These are phyloP conservation scores for Flaveria sonorensis DNA, from an alignment of 129 eudicot genomes.

Conservation along the genomic window DNA sequence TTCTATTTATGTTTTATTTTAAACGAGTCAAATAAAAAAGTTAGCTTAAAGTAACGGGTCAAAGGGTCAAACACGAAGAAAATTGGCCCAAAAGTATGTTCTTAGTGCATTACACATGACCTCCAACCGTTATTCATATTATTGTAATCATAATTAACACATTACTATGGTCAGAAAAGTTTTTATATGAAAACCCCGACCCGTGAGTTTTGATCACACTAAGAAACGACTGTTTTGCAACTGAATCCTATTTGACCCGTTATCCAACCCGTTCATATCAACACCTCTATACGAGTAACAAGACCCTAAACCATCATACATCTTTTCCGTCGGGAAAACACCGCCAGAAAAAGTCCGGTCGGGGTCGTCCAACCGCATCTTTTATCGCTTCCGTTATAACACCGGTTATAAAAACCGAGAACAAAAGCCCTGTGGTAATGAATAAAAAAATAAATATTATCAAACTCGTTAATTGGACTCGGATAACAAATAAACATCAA, in stretches of 20 bases:
- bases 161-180: neutral
- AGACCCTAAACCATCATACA: slow-evolving; percentile 44
- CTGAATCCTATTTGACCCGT: neutral
- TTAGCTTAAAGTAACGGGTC: neutral
- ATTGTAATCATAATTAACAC: no score
- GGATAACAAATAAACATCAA: neutral
- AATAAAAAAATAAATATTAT: neutral
- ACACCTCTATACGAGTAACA: neutral
- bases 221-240: neutral
- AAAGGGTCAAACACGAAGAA: neutral
- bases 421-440: slow-evolving; percentile 57
- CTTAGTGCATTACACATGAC: neutral
- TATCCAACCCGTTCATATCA: neutral
- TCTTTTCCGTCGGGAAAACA: slow-evolving; percentile 97
- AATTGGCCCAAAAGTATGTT: neutral
- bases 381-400: slow-evolving; percentile 84
- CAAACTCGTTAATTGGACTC: no score
- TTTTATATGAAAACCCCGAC: neutral
- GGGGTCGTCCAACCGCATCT: slow-evolving; percentile 91
- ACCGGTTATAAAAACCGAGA: slow-evolving; percentile 65
- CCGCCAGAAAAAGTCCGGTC: slow-evolving; percentile 96
- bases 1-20: neutral
- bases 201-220: neutral
- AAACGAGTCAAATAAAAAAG: neutral
- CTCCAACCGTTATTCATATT: no score